These are phyloP conservation scores for Fusarium setosum DNA, from an alignment of 2,329 filamentous ascomycete genomes.

Conservation along the genomic window DNA sequence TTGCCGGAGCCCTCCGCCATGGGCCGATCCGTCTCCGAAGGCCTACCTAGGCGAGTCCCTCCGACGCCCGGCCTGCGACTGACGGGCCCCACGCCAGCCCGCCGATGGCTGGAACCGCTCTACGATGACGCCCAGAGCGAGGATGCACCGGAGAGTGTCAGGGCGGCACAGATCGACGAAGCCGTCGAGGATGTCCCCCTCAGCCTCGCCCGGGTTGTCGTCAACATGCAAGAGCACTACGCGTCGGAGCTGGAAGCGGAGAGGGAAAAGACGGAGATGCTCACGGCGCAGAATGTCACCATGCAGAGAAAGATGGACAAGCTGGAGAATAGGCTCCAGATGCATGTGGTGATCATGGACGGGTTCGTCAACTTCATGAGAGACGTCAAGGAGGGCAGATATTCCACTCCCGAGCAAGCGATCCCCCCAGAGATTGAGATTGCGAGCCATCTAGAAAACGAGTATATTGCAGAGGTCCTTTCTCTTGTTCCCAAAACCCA, in stretches of 20 bases:
- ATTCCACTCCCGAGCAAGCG: background rate
- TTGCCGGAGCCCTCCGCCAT: slow-evolving; percentile 20
- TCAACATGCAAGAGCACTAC: slow-evolving; percentile 41
- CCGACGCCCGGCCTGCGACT: background rate
- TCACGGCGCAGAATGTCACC: slow-evolving; percentile 10
- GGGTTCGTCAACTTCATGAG: slow-evolving; percentile 36
- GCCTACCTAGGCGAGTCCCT: slow-evolving; percentile 13
- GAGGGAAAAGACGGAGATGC: background rate
- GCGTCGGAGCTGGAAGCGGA: slow-evolving; percentile 26
- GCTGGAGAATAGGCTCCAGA: slow-evolving; percentile 28
- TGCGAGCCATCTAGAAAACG: background rate
- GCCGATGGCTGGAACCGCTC: background rate
- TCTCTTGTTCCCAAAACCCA: background rate
- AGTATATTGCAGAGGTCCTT: background rate
- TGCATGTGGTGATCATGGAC: slow-evolving; percentile 35
- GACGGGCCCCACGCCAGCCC: background rate
- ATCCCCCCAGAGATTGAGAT: slow-evolving; percentile 12
- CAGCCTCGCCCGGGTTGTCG: slow-evolving; percentile 17
- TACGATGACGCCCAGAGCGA: background rate
- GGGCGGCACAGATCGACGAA: background rate
- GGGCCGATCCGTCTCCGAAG: slow-evolving; percentile 18
- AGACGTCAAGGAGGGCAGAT: slow-evolving; percentile 20
- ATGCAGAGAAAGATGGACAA: slow-evolving; percentile 4
- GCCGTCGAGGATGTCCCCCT: slow-evolving; percentile 10
- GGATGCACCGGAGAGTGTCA: rapidly evolving